Conservation (phyloP, 352 stramenopile genomes). For the Phytopythium montanum region DNA sequence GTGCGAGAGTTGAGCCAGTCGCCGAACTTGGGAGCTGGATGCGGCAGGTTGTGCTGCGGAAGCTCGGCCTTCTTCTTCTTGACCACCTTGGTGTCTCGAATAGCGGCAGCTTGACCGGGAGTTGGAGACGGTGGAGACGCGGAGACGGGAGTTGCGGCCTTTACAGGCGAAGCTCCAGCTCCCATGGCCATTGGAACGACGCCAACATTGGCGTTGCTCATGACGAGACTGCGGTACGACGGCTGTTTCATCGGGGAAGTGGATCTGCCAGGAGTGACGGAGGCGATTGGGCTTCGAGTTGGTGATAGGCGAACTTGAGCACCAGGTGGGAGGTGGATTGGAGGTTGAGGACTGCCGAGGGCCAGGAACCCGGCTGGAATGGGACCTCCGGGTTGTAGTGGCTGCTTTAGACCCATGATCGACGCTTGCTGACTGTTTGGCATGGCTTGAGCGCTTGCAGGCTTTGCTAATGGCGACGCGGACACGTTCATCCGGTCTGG, state of each 20-base stretch:
- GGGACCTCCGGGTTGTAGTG: background rate
- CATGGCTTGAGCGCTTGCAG: background rate
- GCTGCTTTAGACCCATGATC: background rate
- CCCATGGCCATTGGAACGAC: constrained; percentile 35
- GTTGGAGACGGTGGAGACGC: constrained; percentile 6
- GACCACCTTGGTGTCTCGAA: constrained; percentile 75
- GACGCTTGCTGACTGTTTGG: background rate
- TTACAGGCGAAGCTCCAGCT: constrained; percentile 11
- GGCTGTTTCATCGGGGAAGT: constrained; percentile 32
- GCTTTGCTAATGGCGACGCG: constrained; percentile 9
- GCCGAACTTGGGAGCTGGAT: constrained; percentile 75
- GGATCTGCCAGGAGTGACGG: constrained; percentile 9
- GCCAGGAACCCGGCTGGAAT: background rate
- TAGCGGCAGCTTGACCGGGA: constrained; percentile 15
- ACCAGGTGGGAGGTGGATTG: background rate
- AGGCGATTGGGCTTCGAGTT: constrained; percentile 25
- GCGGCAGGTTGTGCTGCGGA: constrained; percentile 67
- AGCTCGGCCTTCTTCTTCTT: constrained; percentile 83
- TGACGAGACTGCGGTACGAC: constrained; percentile 51
- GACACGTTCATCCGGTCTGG: constrained; percentile 7
- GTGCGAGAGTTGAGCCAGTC: constrained; percentile 83
- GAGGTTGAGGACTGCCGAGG: constrained; percentile 5
- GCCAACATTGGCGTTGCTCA: constrained; percentile 26
- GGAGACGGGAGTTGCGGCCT: constrained; percentile 8
- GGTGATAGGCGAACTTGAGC: constrained; percentile 22